These are phyloP conservation scores for Blastocystis sp. DNA, from an alignment of 352 stramenopile species.

Conservation along the genomic window DNA sequence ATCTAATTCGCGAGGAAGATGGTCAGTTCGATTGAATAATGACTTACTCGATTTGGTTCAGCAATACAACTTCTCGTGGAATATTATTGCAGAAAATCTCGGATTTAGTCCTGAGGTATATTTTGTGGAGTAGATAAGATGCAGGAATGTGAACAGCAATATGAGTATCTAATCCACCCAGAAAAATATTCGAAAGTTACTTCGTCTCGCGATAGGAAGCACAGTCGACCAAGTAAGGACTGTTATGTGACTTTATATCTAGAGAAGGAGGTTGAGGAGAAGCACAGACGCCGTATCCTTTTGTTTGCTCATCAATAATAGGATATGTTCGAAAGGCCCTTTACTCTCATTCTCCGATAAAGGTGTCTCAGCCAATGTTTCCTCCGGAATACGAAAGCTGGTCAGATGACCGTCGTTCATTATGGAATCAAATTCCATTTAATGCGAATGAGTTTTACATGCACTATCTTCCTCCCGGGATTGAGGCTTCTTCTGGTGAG, in stretches of 20 bases:
- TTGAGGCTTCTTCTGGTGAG: neutral
- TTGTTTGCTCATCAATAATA: neutral
- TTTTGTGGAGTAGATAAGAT: neutral
- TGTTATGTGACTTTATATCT: neutral
- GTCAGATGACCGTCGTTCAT: neutral
- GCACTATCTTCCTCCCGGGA: conserved; percentile 1
- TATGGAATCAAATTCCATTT: conserved; percentile 35
- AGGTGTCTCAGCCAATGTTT: neutral
- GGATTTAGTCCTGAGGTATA: neutral
- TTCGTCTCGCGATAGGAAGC: neutral
- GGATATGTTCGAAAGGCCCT: neutral
- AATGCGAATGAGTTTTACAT: conserved; percentile 38
- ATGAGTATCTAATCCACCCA: neutral
- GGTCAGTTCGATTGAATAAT: neutral
- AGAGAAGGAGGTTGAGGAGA: neutral
- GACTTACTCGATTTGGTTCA: neutral
- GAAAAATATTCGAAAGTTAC: neutral
- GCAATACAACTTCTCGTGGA: neutral
- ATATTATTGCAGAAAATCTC: neutral
- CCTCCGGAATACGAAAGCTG: neutral
- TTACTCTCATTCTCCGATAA: neutral
- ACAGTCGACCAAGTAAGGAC: neutral
- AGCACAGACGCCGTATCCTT: neutral
- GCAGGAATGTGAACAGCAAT: conserved; percentile 32
- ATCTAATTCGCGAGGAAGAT: neutral